Base-by-base conservation (phyloP, 345 rosid species). In the Microthlaspi erraticum region DNA sequence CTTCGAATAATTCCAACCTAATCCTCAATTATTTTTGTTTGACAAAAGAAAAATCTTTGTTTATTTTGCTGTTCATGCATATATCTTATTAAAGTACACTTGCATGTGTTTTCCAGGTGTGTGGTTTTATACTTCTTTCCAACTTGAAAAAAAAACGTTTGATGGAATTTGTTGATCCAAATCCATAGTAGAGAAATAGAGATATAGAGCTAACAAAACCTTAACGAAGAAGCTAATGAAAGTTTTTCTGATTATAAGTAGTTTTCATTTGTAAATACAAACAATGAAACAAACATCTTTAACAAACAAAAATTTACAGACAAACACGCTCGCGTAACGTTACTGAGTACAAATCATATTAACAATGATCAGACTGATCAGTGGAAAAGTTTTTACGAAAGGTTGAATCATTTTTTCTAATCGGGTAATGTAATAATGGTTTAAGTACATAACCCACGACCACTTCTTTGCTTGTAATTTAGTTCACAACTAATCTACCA, bases 81-180 rank as follows among this genome's bases (percentile, higher is more conserved):
- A 20, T 64, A 23, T 23, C n/a, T 32, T 18, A 38, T 48, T 8
- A 23, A 66, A 74, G 72, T 66, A 74, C 68, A 67, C n/a, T 67
- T 31, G 64, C 78, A 75, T 75, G 78, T 75, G 78, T 61, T 75
- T 68, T 75, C 74, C 78, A 75, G 77, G 68, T 75, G 69, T 52
- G 58, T 46, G 17, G 41, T 39, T 58, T 9, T 51, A 10, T 59
- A 10, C 10, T 26, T 54, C 9, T 11, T 46, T 51, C 56, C 12
- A 14, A 14, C 20, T 55, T 32, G 38, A 10, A 14, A 36, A 5
- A 31, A 17, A 38, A 38, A 53, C 11, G 32, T 36, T 44, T 64
- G 46, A 29, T 49, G 36, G 26, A 59, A 48, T 59, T 58, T 31
- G 66, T 73, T 57, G 60, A 19, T 49, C 53, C 44, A 31, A 37